Evolutionary conservation across 352 stramenopile genomes (phyloP).

Genomic region (Peronosclerospora sorghi): DNA sequence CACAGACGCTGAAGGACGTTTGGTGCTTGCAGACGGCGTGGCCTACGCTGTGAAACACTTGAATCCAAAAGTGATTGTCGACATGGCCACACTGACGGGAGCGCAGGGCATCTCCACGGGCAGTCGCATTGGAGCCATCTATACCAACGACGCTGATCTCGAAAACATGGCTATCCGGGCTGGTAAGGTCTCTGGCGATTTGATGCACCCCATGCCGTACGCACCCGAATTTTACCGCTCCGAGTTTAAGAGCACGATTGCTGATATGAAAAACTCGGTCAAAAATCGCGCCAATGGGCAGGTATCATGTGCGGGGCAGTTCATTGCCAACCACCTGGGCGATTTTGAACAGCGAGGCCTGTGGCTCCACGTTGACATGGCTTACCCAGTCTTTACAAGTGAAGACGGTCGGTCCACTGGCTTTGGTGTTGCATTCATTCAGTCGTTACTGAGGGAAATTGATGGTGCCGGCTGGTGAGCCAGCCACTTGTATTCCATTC

Average conservation of each 20-base stretch:
- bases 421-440: conserved; percentile 88
- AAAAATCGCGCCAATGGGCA: conserved; percentile 89
- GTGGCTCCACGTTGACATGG: conserved; percentile 96
- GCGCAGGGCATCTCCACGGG: conserved; percentile 90
- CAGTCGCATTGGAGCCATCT: conserved; percentile 86
- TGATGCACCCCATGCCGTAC: conserved; percentile 89
- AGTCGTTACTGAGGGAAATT: conserved; percentile 55
- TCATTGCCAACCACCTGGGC: conserved; percentile 91
- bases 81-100: conserved; percentile 94
- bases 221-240: conserved; percentile 86
- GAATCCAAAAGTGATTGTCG: conserved; percentile 84
- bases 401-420: conserved; percentile 84
- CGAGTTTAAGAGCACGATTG: conserved; percentile 88
- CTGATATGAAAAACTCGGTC: conserved; percentile 97
- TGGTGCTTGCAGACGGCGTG: conserved; percentile 91
- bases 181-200: conserved; percentile 84
- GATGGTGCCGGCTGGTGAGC: conserved; percentile 35
- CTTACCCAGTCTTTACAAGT: conserved; percentile 66
- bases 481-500: no score
- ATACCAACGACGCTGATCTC: conserved; percentile 85
- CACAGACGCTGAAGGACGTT: conserved; percentile 89
- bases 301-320: conserved; percentile 90
- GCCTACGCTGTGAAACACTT: conserved; percentile 89
- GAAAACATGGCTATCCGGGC: conserved; percentile 70
- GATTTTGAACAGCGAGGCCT: conserved; percentile 64